Conservation (phyloP, 2,329 filamentous ascomycete species). For the Fusarium papillatum region DNA sequence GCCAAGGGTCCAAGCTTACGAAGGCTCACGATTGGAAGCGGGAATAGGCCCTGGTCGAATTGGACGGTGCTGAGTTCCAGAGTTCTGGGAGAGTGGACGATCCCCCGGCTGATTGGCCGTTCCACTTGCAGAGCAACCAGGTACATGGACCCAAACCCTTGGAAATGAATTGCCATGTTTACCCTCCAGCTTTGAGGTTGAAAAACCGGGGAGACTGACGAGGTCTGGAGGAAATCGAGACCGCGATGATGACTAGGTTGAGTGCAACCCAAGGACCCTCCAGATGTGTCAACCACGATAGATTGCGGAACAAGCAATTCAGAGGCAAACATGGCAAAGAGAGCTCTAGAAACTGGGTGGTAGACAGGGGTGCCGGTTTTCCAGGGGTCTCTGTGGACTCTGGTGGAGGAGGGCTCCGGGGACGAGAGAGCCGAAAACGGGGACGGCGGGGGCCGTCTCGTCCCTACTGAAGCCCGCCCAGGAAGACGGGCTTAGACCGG, state of each 20-base stretch:
- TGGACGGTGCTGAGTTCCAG: conserved; percentile 25
- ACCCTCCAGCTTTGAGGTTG: conserved; percentile 15
- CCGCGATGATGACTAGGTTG: not conserved
- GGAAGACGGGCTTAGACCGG: conserved; percentile 7
- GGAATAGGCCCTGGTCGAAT: conserved; percentile 18
- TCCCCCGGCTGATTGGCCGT: conserved; percentile 37
- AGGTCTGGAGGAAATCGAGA: not conserved
- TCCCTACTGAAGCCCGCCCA: not conserved
- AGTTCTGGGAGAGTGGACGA: conserved; percentile 34
- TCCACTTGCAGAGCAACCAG: conserved; percentile 30
- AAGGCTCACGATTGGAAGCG: conserved; percentile 21
- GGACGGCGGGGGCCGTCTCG: conserved; percentile 15
- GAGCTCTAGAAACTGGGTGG: conserved; percentile 23
- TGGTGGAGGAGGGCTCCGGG: conserved; percentile 29
- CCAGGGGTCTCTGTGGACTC: conserved; percentile 40
- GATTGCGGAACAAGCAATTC: conserved; percentile 12
- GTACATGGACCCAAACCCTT: conserved; percentile 34
- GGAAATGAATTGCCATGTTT: conserved; percentile 21
- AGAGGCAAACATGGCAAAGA: conserved; percentile 13
- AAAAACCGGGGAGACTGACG: not conserved
- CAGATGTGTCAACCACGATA: conserved; percentile 5
- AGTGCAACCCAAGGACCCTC: not conserved
- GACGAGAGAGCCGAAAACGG: conserved; percentile 32
- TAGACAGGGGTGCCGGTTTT: conserved; percentile 38
- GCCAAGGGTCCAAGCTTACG: conserved; percentile 4